These are phyloP conservation scores for Acacia concinna DNA, from an alignment of 331 rosid species.

Conservation along the genomic window DNA sequence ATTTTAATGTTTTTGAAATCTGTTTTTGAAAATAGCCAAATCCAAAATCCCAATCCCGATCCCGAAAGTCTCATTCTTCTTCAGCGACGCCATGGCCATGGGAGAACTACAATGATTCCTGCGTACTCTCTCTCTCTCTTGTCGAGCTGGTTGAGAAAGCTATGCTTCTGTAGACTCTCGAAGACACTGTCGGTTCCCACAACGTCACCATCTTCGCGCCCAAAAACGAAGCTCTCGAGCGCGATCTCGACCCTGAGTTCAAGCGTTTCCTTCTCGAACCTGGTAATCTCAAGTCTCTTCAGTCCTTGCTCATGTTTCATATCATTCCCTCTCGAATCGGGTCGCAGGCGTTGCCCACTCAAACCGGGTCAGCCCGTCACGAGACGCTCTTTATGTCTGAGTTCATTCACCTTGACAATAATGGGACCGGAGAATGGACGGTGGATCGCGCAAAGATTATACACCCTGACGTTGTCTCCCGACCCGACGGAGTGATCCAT, in stretches of 20 bases:
- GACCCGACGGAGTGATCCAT: slow-evolving; percentile 73
- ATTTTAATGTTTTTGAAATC: too few relatives aligned
- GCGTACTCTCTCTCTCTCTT: too few relatives aligned
- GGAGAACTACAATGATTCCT: too few relatives aligned
- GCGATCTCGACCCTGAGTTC: slow-evolving; percentile 63
- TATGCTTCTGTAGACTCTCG: slow-evolving; percentile 47
- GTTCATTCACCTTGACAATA: slow-evolving; percentile 17
- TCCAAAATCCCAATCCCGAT: too few relatives aligned
- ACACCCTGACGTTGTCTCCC: slow-evolving; percentile 44
- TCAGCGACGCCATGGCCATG: too few relatives aligned
- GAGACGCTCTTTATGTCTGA: slow-evolving; percentile 29
- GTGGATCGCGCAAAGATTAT: slow-evolving; percentile 44
- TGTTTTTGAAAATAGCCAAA: too few relatives aligned
- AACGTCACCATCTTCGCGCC: slow-evolving; percentile 73
- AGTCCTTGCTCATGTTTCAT: slow-evolving; percentile 53
- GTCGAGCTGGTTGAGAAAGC: slow-evolving; percentile 65
- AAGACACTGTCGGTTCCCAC: slow-evolving; percentile 47
- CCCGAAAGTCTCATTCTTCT: too few relatives aligned
- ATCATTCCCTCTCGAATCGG: slow-evolving; percentile 44
- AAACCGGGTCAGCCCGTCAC: slow-evolving; percentile 30
- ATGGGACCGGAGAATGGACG: slow-evolving; percentile 27
- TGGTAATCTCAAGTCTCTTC: slow-evolving; percentile 50
- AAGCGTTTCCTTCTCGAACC: slow-evolving; percentile 66
- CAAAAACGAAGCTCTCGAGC: slow-evolving; percentile 62
- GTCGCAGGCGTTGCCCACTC: slow-evolving; percentile 27